Percentiles rank a stretch among this genome's conserved stretches.
phyloP scores from a whole-genome alignment of 2,329 filamentous ascomycete genomes.

The Huntiella bhutanensis region DNA sequence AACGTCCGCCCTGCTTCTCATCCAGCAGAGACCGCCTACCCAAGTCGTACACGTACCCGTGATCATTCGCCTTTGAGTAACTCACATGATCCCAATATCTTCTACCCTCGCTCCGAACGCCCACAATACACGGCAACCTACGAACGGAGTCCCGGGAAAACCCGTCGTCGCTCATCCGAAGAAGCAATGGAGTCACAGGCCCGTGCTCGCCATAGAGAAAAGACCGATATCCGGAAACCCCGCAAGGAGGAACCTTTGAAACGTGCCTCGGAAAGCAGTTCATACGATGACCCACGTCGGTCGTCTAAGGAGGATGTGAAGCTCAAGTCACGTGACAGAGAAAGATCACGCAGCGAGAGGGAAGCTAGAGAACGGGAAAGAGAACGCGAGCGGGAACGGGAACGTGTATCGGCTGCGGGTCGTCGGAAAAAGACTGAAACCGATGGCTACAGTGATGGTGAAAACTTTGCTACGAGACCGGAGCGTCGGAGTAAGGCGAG shows the following conservation, averaged over 20 bases:
- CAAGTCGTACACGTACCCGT: neutral
- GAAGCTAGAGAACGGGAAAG: neutral
- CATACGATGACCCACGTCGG: too few relatives aligned
- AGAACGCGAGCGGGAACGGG: neutral
- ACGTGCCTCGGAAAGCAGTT: slow-evolving; percentile 19
- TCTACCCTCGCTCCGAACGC: neutral
- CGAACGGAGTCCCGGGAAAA: slow-evolving; percentile 4
- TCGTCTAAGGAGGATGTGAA: slow-evolving; percentile 14
- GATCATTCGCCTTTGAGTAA: neutral
- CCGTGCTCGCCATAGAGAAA: too few relatives aligned
- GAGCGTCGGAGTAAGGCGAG: too few relatives aligned
- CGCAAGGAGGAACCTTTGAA: slow-evolving; percentile 21
- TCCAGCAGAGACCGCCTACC: neutral
- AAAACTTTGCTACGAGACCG: too few relatives aligned
- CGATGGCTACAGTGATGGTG: too few relatives aligned
- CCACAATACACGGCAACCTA: neutral
- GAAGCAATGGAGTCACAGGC: too few relatives aligned
- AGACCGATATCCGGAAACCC: slow-evolving; percentile 15
- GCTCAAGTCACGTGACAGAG: slow-evolving; percentile 14
- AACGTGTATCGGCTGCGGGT: too few relatives aligned
- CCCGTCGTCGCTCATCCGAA: neutral
- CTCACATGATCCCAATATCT: neutral
- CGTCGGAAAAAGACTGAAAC: too few relatives aligned
- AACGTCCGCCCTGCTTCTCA: slow-evolving; percentile 13
- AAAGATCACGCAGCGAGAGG: slow-evolving; percentile 16